These are phyloP conservation scores for Cercospora canescens DNA, from an alignment of 2,329 filamentous ascomycete species.

Conservation along the genomic window DNA sequence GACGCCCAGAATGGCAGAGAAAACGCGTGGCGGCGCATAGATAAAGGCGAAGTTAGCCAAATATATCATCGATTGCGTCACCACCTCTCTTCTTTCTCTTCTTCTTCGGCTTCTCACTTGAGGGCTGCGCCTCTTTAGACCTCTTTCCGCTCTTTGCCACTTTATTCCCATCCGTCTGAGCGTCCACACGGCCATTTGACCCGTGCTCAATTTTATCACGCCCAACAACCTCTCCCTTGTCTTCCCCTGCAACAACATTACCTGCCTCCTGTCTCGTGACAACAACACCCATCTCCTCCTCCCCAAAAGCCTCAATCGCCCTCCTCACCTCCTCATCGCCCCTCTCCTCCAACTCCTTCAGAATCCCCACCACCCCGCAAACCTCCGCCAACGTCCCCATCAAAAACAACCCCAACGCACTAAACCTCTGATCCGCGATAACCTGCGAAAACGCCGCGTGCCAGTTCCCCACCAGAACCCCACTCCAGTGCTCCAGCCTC, in stretches of 20 bases:
- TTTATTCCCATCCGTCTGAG: background rate
- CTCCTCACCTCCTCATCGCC: conserved; percentile 43
- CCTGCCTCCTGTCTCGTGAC: conserved; percentile 32
- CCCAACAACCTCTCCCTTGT: conserved; percentile 30
- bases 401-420: conserved; percentile 47
- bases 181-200: too few species aligned
- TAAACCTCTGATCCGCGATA: conserved; percentile 47
- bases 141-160: background rate
- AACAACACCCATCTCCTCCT: conserved; percentile 35
- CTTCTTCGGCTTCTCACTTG: conserved; percentile 37
- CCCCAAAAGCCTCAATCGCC: conserved; percentile 46
- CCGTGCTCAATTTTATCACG: background rate
- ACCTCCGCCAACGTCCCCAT: conserved; percentile 44
- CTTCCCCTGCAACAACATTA: conserved; percentile 31
- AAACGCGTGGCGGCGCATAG: background rate
- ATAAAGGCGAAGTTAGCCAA: conserved; percentile 39
- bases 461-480: conserved; percentile 35
- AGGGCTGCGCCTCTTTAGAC: too few species aligned
- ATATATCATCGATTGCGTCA: conserved; percentile 74
- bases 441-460: conserved; percentile 46
- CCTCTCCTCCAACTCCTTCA: conserved; percentile 43
- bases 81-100: conserved; percentile 59
- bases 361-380: conserved; percentile 44
- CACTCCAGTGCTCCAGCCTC: conserved; percentile 42
- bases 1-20: background rate